phyloP scores from a whole-genome alignment of 2,329 filamentous ascomycete genomes.

The Colletotrichum eremochloae region DNA sequence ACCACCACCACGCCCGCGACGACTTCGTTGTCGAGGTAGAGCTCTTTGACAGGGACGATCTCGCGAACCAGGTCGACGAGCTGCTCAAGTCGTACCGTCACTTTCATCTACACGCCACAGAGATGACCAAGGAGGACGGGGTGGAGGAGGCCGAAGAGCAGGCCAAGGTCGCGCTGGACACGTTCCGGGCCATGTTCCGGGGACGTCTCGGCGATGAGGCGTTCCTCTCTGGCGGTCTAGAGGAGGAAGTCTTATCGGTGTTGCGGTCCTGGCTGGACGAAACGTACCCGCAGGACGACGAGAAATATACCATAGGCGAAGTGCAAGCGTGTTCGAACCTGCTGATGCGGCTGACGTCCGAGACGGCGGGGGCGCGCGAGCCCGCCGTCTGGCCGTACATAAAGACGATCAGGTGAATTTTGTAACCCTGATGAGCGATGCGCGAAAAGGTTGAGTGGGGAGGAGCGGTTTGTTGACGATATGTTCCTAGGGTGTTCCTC shows the following conservation, averaged over 20 bases:
- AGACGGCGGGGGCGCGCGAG: conserved; percentile 41
- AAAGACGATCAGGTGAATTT: conserved; percentile 56
- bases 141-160: conserved; percentile 46
- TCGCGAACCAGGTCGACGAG: conserved; percentile 51
- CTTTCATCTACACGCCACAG: conserved; percentile 47
- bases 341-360: conserved; percentile 56
- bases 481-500: conserved; percentile 54
- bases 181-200: conserved; percentile 55
- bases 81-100: conserved; percentile 55
- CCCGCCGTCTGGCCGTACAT: conserved; percentile 60
- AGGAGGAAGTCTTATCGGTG: conserved; percentile 42
- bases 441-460: not conserved
- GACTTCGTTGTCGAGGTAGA: conserved; percentile 53
- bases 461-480: conserved; percentile 34
- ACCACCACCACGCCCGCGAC: conserved; percentile 53
- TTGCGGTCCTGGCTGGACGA: conserved; percentile 46
- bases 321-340: conserved; percentile 51
- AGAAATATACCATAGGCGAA: conserved; percentile 10
- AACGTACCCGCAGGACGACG: conserved; percentile 22
- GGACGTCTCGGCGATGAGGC: conserved; percentile 43
- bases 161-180: conserved; percentile 52
- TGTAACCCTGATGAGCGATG: not conserved
- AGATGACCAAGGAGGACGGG: conserved; percentile 27
- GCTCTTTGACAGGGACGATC: conserved; percentile 49
- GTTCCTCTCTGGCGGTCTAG: conserved; percentile 40